A percentile compares a stretch with the other conserved stretches of the same genome.
phyloP scores from a whole-genome alignment of 148 eudicot genomes.

The Spergularia bocconei region DNA sequence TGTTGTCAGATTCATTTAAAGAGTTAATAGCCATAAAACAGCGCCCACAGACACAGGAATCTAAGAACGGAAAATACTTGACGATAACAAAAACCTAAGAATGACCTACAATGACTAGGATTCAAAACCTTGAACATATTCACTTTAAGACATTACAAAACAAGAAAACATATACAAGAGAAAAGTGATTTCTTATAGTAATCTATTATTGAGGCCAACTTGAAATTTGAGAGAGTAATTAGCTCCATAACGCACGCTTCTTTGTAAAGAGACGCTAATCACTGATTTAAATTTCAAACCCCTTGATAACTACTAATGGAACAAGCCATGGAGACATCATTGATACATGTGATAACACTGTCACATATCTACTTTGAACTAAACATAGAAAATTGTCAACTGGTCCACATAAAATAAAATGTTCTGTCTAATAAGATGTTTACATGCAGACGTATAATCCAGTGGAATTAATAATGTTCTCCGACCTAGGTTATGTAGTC shows the following conservation, averaged over 20 bases:
- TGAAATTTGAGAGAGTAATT: background rate
- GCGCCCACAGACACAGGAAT: background rate
- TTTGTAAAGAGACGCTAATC: background rate
- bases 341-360: background rate
- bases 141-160: background rate
- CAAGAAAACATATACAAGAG: background rate
- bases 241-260: background rate
- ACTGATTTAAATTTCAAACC: background rate
- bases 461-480: no score
- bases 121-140: background rate
- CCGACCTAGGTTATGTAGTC: no score
- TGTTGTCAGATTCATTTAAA: background rate
- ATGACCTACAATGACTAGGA: background rate
- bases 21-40: background rate
- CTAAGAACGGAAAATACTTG: background rate
- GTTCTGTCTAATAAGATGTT: no score
- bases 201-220: background rate
- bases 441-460: no score
- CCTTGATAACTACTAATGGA: background rate
- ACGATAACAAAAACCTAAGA: background rate
- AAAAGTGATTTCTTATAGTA: background rate
- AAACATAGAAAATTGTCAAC: no score
- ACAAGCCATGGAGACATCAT: background rate
- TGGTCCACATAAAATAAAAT: no score
- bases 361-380: no score